phyloP scores from a whole-genome alignment of 305 asterid species.

The Fraxinus latifolia region DNA sequence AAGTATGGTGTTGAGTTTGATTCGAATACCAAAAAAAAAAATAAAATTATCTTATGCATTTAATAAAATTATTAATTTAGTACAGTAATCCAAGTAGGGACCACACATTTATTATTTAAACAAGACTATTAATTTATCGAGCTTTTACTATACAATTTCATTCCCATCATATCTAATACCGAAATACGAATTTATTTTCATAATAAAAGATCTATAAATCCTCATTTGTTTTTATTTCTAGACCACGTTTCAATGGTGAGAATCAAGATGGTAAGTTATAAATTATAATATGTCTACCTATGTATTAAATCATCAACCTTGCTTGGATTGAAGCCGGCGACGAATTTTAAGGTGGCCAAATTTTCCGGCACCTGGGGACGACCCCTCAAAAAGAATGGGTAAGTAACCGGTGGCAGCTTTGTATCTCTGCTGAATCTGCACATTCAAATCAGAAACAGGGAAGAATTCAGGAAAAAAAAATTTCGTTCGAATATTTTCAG shows the following conservation, averaged over 20 bases:
- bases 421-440: conserved; percentile 83
- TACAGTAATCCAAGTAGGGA: neutral
- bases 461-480: neutral
- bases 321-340: conserved; percentile 26
- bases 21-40: too few relatives aligned
- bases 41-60: too few relatives aligned
- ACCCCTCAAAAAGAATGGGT: conserved; percentile 79
- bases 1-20: too few relatives aligned
- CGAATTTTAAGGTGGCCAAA: conserved; percentile 82
- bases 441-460: neutral
- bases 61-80: too few relatives aligned
- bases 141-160: neutral
- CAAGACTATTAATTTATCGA: too few relatives aligned
- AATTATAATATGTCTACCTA: too few relatives aligned
- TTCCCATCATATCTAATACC: neutral
- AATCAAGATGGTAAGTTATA: neutral
- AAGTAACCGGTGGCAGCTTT: conserved; percentile 74
- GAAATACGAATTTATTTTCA: neutral
- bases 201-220: neutral
- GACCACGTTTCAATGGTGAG: neutral
- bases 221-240: neutral
- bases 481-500: neutral
- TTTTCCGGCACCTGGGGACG: conserved; percentile 95
- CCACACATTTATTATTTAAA: too few relatives aligned
- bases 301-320: neutral